These are phyloP conservation scores for Aspergillus sp. DNA, from an alignment of 2,329 filamentous ascomycete species.

Conservation along the genomic window DNA sequence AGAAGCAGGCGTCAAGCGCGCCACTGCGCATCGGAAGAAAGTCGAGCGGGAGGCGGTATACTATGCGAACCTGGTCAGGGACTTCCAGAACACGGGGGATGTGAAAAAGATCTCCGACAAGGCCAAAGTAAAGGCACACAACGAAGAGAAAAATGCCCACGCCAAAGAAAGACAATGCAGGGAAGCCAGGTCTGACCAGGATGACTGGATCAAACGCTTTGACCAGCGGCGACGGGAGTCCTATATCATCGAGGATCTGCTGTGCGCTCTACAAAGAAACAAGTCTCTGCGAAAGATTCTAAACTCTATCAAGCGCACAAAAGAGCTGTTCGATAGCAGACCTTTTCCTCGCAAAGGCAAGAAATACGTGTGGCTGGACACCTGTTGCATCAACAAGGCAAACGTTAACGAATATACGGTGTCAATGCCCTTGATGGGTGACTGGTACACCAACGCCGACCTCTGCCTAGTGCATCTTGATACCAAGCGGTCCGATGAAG, in stretches of 20 bases:
- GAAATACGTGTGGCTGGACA: constrained; percentile 23
- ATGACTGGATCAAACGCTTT: not conserved
- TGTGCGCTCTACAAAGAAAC: constrained; percentile 5
- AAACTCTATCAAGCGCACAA: constrained; percentile 4
- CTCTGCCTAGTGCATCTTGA: constrained; percentile 19
- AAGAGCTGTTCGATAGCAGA: constrained; percentile 7
- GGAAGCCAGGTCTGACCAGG: not conserved
- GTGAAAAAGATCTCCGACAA: not conserved
- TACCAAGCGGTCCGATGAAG: constrained; percentile 5
- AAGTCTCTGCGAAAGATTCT: constrained; percentile 9
- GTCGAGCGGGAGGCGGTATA: not conserved
- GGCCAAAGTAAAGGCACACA: not conserved
- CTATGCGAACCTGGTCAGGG: not conserved
- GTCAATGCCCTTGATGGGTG: constrained; percentile 21
- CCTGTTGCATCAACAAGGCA: constrained; percentile 22
- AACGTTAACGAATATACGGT: constrained; percentile 18
- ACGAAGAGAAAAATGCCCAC: not conserved
- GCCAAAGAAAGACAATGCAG: not conserved
- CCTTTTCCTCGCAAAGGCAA: constrained; percentile 10
- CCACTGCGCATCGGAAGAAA: not conserved
- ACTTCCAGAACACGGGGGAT: not conserved
- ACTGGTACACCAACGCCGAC: constrained; percentile 20
- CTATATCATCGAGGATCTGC: constrained; percentile 7
- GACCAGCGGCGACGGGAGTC: constrained; percentile 1
- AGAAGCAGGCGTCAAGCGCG: not conserved